Conservation (phyloP, 495 filamentous ascomycete species). For the Eremomyces bilateralis region DNA sequence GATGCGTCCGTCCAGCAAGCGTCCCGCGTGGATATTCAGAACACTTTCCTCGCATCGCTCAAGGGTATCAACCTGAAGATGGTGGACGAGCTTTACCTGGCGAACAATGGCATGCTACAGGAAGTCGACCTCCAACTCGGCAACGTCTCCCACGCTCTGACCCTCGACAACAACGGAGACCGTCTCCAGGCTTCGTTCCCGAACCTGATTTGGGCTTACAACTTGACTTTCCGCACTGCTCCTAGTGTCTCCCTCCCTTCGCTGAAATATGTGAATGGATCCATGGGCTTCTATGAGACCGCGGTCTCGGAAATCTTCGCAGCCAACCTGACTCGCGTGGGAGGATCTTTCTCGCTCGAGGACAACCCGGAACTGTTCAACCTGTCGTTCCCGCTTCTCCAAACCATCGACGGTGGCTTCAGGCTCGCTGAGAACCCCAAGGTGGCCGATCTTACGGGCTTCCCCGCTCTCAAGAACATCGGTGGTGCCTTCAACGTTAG, state of each 20-base stretch:
- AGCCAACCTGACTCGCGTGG: conserved; percentile 56
- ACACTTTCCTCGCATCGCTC: conserved; percentile 57
- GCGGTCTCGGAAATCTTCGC: conserved; percentile 42
- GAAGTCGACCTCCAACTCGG: conserved; percentile 33
- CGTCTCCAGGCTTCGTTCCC: conserved; percentile 41
- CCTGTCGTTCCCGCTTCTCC: conserved; percentile 48
- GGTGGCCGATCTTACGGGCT: conserved; percentile 36
- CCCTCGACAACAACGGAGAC: conserved; percentile 39
- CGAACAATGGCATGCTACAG: conserved; percentile 19
- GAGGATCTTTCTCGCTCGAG: conserved; percentile 51
- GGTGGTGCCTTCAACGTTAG: conserved; percentile 74
- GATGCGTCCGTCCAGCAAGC: conserved; percentile 29
- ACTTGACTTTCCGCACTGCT: conserved; percentile 80
- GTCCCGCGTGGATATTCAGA: conserved; percentile 44
- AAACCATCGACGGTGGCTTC: conserved; percentile 51
- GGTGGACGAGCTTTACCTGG: conserved; percentile 29
- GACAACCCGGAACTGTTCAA: conserved; percentile 56
- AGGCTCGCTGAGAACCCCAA: conserved; percentile 83
- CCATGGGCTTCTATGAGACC: conserved; percentile 69
- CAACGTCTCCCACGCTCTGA: conserved; percentile 40
- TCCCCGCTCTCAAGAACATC: conserved; percentile 44
- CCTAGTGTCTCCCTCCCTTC: conserved; percentile 50
- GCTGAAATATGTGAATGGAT: conserved; percentile 52
- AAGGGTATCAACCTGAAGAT: conserved; percentile 55
- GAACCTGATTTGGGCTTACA: conserved; percentile 51